Evolutionary conservation across 768 basidiomycete genomes (phyloP).

Genomic region (Kwoniella dejecticola): DNA sequence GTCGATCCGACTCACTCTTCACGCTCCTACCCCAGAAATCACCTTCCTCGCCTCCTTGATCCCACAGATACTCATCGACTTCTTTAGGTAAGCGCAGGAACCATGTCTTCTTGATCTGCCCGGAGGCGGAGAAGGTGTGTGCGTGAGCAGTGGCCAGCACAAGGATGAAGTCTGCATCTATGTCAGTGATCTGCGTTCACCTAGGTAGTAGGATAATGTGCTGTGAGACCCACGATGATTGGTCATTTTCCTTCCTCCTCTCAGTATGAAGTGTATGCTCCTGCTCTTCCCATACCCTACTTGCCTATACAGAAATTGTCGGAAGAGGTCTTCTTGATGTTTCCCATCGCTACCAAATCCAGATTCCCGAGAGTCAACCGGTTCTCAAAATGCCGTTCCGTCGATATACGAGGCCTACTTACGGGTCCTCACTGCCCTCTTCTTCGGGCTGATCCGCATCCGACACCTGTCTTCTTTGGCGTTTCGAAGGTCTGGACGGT

Average conservation of each 20-base stretch:
- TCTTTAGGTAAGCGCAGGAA: conserved; percentile 43
- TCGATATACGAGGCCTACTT: conserved; percentile 1
- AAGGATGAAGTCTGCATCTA: conserved; percentile 34
- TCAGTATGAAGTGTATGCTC: conserved; percentile 44
- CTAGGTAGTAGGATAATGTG: neutral
- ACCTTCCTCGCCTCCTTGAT: conserved; percentile 43
- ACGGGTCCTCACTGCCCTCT: conserved; percentile 28
- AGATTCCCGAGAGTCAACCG: no score
- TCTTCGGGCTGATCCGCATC: neutral
- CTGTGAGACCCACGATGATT: conserved; percentile 30
- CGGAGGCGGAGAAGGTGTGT: conserved; percentile 8
- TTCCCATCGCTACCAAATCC: conserved; percentile 15
- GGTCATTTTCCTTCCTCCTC: conserved; percentile 42
- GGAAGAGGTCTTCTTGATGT: conserved; percentile 41
- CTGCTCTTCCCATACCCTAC: conserved; percentile 21
- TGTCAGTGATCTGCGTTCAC: no score
- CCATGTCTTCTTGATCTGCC: conserved; percentile 41
- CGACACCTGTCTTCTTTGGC: conserved; percentile 14
- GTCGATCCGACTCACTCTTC: conserved; percentile 50
- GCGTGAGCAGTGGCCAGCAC: conserved; percentile 21
- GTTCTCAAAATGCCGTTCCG: no score
- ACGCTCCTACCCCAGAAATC: conserved; percentile 41
- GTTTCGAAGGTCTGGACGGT: neutral
- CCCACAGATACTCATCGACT: conserved; percentile 39
- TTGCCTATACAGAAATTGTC: conserved; percentile 18